Conservation (phyloP, 345 rosid species). For the Excoecaria agallocha region DNA sequence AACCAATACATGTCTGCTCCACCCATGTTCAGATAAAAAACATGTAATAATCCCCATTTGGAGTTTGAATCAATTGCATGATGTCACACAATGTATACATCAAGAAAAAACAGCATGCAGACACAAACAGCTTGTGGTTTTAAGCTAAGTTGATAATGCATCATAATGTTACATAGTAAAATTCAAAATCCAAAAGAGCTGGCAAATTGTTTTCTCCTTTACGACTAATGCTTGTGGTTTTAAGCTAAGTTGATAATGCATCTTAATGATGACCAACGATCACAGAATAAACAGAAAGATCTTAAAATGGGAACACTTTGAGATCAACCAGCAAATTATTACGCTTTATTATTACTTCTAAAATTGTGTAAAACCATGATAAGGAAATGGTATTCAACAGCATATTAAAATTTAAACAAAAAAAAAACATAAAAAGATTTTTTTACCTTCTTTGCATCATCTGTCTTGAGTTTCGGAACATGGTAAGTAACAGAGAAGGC, state of each 20-base stretch:
- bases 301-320: background rate
- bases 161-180: background rate
- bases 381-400: background rate
- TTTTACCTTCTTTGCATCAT: slow-evolving; percentile 79
- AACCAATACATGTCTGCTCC: background rate
- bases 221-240: background rate
- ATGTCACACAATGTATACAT: background rate
- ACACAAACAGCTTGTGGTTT: no score
- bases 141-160: no score
- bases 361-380: background rate
- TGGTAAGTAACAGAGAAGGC: slow-evolving; percentile 73
- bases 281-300: background rate
- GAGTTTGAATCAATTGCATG: background rate
- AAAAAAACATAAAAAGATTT: background rate
- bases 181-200: background rate
- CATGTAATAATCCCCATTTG: background rate
- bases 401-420: background rate
- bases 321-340: background rate
- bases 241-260: no score
- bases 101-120: background rate
- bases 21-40: background rate
- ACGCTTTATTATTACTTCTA: background rate
- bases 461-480: slow-evolving; percentile 65
- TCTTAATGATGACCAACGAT: no score
- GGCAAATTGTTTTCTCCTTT: background rate